Conservation (phyloP, 2,329 filamentous ascomycete species). For the Fusarium sp. region DNA sequence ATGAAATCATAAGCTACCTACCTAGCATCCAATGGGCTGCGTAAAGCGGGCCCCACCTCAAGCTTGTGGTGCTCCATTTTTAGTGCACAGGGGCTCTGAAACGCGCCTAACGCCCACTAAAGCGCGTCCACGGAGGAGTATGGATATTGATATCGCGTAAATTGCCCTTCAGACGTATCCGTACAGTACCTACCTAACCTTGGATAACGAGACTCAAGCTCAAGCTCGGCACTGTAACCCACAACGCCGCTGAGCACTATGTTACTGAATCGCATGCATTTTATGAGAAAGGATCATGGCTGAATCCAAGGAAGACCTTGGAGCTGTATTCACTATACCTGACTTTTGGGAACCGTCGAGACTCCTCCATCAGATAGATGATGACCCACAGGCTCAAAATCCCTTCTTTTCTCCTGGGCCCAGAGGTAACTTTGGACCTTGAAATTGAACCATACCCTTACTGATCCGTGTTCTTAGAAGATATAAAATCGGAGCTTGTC, state of each 20-base stretch:
- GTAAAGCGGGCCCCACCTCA: not conserved
- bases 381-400: slow-evolving; percentile 23
- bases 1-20: slow-evolving; percentile 25
- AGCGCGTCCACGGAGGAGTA: slow-evolving; percentile 34
- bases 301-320: slow-evolving; percentile 54
- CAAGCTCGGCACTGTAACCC: not conserved
- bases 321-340: slow-evolving; percentile 70
- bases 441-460: not conserved
- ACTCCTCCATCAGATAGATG: slow-evolving; percentile 51
- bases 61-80: slow-evolving; percentile 2
- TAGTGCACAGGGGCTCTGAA: slow-evolving; percentile 19
- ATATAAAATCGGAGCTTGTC: slow-evolving; percentile 21
- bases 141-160: slow-evolving; percentile 13
- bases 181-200: not conserved
- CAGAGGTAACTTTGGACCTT: slow-evolving; percentile 38
- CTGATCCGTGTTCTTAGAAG: slow-evolving; percentile 15
- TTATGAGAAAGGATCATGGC: slow-evolving; percentile 40
- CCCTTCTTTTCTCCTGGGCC: slow-evolving; percentile 57
- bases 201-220: not conserved
- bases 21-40: not conserved
- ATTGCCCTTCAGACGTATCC: slow-evolving; percentile 2
- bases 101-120: slow-evolving; percentile 8
- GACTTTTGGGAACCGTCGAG: slow-evolving; percentile 67
- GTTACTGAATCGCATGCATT: slow-evolving; percentile 17
- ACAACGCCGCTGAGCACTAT: not conserved